Evolutionary conservation across 352 stramenopile species (phyloP), one percentile per base, ranked within the genome.

Genomic region (Plasmopara muralis): DNA sequence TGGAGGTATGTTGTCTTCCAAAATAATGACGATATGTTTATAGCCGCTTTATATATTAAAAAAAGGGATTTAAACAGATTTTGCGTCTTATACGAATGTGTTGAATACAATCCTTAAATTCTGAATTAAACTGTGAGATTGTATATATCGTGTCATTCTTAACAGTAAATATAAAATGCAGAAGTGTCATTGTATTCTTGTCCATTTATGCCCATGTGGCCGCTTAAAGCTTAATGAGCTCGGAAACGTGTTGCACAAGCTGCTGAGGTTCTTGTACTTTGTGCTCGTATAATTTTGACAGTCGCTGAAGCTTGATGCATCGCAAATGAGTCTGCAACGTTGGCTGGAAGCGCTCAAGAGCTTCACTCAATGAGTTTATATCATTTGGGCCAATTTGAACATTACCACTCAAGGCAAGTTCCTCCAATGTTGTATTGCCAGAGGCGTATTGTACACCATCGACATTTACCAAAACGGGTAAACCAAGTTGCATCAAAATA

Each of bases 331-430:
- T 37, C 37, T 75, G 53, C 20, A 90, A 57, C 31, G 79, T 80
- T 9, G 54, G 30, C 9, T 60, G 51, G 38, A 83, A 71, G 3
- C 48, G 46, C 8, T 78, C 55, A 14, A 89, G 64, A 5, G 62
- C 33, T 16, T 60, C 53, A 43, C 67, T 77, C 34, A 87, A 62
- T 4, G 53, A 50, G 3, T 60, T 5, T 4, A 87, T 40, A 35
- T 82, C 70, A 34, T 47, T 44, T 4, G 68, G 54, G 0, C 54
- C 53, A 28, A 89, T 68, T n/a, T 50, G 35, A 6, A 44, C 35
- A 58, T 89, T 91, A 16, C 77, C 81, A 43, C 81, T 88, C 0
- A 91, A 55, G 4, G 85, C 42, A 8, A 91, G 55, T 18, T 87
- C 74, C 33, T 89, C 60, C 25, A 91, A 54, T 8, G 66, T 72